Evolutionary conservation across 345 rosid genomes (phyloP).

Genomic region (Sisymbrium irio): DNA sequence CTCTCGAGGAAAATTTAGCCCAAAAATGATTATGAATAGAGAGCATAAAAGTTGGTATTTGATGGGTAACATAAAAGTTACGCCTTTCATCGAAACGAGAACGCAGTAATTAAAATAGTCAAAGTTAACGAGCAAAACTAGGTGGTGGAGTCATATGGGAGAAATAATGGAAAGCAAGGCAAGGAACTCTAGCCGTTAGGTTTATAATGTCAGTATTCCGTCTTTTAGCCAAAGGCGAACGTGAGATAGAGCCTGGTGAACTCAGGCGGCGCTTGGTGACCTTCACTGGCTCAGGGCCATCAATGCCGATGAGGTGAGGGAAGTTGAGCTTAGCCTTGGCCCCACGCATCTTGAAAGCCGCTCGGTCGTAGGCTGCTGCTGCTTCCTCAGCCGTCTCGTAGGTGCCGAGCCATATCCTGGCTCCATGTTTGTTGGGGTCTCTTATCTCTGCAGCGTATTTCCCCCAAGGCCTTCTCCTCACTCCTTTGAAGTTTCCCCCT

Average conservation of each 20-base stretch:
- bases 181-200: not conserved
- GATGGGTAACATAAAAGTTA: not conserved
- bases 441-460: slow-evolving; percentile 41
- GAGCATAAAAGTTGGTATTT: not conserved
- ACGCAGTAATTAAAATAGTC: not conserved
- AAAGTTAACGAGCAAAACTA: not conserved
- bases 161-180: not conserved
- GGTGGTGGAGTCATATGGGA: not conserved
- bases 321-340: slow-evolving; percentile 32
- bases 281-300: not conserved
- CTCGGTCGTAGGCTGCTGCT: slow-evolving; percentile 28
- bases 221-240: not conserved
- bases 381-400: slow-evolving; percentile 32
- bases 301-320: slow-evolving; percentile 23
- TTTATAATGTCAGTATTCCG: slow-evolving; percentile 8
- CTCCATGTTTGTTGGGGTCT: slow-evolving; percentile 39
- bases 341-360: slow-evolving; percentile 26
- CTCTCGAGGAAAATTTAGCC: not conserved
- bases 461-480: slow-evolving; percentile 44
- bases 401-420: slow-evolving; percentile 46
- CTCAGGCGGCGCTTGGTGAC: not conserved
- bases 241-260: not conserved
- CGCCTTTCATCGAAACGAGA: not conserved
- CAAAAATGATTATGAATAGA: not conserved
- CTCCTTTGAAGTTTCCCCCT: slow-evolving; percentile 5